Conservation (phyloP, 345 rosid genomes). For the Melaleuca quinquenervia region DNA sequence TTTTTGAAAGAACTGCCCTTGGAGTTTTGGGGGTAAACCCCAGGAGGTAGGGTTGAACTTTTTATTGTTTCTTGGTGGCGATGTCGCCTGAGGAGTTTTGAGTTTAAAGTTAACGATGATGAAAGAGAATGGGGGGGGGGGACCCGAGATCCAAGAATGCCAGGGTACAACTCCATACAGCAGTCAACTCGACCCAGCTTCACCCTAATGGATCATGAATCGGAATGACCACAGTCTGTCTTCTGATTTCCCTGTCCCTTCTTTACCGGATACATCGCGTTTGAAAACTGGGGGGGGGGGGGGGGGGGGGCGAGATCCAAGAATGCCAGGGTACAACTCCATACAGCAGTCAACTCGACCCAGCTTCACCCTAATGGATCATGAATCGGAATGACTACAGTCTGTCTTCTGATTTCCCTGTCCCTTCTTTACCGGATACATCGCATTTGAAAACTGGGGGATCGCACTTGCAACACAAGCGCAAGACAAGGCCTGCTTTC, state of each 20-base stretch:
- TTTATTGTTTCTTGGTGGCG: neutral
- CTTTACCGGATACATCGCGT: neutral
- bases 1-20: neutral
- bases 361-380: neutral
- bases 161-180: neutral
- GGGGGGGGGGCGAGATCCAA: neutral
- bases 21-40: neutral
- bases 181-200: neutral
- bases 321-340: neutral
- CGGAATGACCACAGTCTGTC: neutral
- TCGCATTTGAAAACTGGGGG: neutral
- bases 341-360: neutral
- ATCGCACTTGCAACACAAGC: neutral
- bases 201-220: neutral
- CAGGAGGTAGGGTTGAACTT: neutral
- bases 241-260: neutral
- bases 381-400: neutral
- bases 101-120: neutral
- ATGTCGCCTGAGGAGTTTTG: neutral
- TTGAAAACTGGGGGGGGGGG: neutral
- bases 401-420: neutral
- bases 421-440: neutral
- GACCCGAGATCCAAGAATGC: neutral
- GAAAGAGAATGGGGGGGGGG: neutral
- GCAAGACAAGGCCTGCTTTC: neutral